phyloP scores from a whole-genome alignment of 192 early-diverging fungal genomes.

The Linnemannia exigua region DNA sequence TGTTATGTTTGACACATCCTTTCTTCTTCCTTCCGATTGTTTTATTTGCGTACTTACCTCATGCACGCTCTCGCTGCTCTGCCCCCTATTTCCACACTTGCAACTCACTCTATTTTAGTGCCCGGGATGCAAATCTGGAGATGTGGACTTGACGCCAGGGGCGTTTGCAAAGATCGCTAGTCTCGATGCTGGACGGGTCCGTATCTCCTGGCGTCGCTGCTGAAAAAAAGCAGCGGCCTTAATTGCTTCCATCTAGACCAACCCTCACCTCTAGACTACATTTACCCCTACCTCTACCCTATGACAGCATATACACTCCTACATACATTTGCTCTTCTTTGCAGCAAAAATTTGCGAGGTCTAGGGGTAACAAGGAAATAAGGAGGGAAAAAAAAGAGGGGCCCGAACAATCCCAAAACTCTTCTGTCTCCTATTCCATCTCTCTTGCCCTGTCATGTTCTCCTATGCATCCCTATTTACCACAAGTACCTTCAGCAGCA shows the following conservation, averaged over 20 bases:
- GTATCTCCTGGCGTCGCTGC: slow-evolving; percentile 50
- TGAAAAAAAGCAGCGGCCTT: not conserved
- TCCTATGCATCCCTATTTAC: not conserved
- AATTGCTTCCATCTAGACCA: not conserved
- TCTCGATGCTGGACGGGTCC: slow-evolving; percentile 45
- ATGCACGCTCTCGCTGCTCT: not conserved
- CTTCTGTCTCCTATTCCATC: not conserved
- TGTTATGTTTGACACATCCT: no score
- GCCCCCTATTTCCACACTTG: not conserved
- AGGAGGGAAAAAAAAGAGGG: not conserved
- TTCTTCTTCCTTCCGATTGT: not conserved
- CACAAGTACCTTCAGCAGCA: not conserved
- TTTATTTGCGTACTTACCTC: not conserved
- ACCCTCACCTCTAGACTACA: not conserved
- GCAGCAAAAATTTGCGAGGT: not conserved
- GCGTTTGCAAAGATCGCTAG: slow-evolving; percentile 56
- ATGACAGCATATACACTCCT: not conserved
- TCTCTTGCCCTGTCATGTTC: not conserved
- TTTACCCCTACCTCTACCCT: no score
- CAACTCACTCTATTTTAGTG: slow-evolving; percentile 31
- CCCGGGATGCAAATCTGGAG: slow-evolving; percentile 54
- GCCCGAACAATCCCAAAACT: not conserved
- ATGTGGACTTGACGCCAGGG: slow-evolving; percentile 49
- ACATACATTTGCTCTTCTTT: not conserved
- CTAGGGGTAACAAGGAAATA: not conserved